Base-by-base conservation (phyloP, 2,329 filamentous ascomycete genomes). In the Trichoderma atrobrunneum region DNA sequence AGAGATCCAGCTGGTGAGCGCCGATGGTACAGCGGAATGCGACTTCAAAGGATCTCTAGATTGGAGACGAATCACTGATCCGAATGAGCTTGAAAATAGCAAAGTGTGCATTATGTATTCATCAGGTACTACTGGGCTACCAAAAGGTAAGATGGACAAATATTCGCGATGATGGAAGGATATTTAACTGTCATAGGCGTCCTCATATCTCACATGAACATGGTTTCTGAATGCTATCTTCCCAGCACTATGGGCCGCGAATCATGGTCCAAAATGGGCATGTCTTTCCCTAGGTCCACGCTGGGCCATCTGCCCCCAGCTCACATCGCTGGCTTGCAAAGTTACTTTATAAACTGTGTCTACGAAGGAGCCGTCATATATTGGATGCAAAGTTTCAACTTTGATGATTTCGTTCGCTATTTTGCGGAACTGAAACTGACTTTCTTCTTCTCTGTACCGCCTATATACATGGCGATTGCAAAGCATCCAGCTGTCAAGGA, bases 351-450 rank as follows among this genome's bases (percentile, higher is more conserved):
- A 61, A 81, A 82, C 56, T 76, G 78, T 1, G 77, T 80, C 11
- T 85, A 84, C 72, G 78, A 83, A 48, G 86, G 83, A 36, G 84
- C 84, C 3, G 79, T 81, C 1, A 82, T 87, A 3, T 91, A 88
- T 81, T 91, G 89, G 89, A 91, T 91, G 89, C 81, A 84, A 5
- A 83, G 82, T 54, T 91, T 91, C 77, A 84, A 88, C 73, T 88
- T 89, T 72, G 77, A 78, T 2, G 80, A 85, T 48, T 90, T 91
- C 76, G 82, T 90, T 67, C 79, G 81, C 51, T 85, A 89, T 78
- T 84, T 82, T 75, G 82, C 83, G 56, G 81, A 82, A 63, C 85
- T 87, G 76, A 78, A 79, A 12, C 84, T 90, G 73, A 89, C 87
- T 0, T 81, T 78, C 65, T 86, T 90, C 77, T 88, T 89, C 77